Conservation (phyloP, 2,329 filamentous ascomycete genomes). For the Stagonosporopsis chrysanthemi region DNA sequence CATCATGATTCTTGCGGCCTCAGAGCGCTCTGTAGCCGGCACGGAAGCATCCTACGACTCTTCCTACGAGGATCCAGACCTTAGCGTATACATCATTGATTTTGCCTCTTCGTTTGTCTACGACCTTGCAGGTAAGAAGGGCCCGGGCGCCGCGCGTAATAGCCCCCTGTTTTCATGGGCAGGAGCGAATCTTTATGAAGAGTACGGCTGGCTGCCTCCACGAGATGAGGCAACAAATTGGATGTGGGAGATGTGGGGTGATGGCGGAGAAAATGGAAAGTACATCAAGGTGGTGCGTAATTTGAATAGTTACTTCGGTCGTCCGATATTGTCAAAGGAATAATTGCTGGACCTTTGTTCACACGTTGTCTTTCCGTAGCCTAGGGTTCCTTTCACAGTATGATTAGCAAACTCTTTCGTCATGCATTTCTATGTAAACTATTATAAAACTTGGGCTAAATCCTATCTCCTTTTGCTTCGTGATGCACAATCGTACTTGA, state of each 20-base stretch:
- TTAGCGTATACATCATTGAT: slow-evolving; percentile 1
- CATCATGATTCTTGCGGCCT: neutral
- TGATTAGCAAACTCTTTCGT: too few species aligned
- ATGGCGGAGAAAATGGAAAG: neutral
- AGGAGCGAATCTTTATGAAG: neutral
- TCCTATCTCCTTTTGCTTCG: too few species aligned
- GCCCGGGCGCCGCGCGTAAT: too few species aligned
- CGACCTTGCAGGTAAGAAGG: neutral
- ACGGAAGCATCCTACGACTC: neutral
- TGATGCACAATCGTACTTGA: too few species aligned
- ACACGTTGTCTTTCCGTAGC: too few species aligned
- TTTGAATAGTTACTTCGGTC: neutral
- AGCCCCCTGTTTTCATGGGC: neutral
- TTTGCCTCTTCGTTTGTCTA: neutral
- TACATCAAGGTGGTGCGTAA: neutral
- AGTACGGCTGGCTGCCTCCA: neutral
- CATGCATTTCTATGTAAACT: too few species aligned
- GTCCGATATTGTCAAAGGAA: neutral
- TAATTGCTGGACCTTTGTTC: neutral
- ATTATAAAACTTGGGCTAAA: too few species aligned
- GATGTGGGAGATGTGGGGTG: slow-evolving; percentile 3
- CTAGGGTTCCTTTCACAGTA: too few species aligned
- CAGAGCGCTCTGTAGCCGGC: too few species aligned
- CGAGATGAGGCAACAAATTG: neutral
- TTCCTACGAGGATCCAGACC: neutral